Evolutionary conservation across 2,329 filamentous ascomycete species (phyloP).

Genomic region (Apiospora arundinis): DNA sequence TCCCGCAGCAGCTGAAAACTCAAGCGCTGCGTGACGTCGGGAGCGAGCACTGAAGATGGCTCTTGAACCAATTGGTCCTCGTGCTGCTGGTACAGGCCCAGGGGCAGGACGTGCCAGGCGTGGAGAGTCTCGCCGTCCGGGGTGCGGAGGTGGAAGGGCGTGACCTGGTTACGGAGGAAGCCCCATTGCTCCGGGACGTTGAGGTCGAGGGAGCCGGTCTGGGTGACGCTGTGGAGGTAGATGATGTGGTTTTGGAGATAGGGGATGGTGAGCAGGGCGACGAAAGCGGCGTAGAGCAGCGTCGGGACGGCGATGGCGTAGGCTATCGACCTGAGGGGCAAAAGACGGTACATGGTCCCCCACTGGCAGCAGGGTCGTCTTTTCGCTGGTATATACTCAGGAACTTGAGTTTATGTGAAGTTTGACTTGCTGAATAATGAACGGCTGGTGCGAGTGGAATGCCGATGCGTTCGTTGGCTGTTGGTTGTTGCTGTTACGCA

Average conservation of each 20-base stretch:
- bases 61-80: conserved; percentile 54
- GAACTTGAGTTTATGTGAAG: neutral
- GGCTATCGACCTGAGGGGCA: neutral
- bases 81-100: conserved; percentile 68
- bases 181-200: conserved; percentile 72
- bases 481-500: neutral
- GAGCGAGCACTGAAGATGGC: conserved; percentile 39
- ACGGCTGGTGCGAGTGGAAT: neutral
- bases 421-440: neutral
- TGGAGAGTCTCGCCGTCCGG: conserved; percentile 71
- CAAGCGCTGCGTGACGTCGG: conserved; percentile 43
- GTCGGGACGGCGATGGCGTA: conserved; percentile 26
- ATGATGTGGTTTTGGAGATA: conserved; percentile 61
- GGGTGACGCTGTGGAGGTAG: conserved; percentile 59
- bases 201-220: conserved; percentile 66
- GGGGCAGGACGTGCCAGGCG: conserved; percentile 77
- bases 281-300: conserved; percentile 26
- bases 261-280: conserved; percentile 41
- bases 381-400: no score
- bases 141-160: conserved; percentile 72
- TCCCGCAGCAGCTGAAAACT: conserved; percentile 52
- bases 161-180: conserved; percentile 74
- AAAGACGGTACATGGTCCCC: neutral
- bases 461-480: no score
- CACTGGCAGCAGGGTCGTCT: neutral